A percentile compares a stretch with the other conserved stretches of the same genome.
Conservation (phyloP, 129 eudicot genomes). For the Lactuca saligna region DNA sequence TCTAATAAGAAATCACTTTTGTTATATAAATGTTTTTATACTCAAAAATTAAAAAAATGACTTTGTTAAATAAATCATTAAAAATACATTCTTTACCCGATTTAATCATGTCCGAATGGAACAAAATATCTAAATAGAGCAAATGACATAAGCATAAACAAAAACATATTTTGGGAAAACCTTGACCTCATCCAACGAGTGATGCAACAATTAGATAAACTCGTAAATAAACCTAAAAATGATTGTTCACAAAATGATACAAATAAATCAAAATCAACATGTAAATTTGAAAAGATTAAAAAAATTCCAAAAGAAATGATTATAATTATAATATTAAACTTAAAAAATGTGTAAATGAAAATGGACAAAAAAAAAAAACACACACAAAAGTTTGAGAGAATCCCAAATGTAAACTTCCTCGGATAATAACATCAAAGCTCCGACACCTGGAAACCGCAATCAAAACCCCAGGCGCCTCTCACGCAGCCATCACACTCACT, state of each 20-base stretch:
- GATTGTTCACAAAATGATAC: not conserved
- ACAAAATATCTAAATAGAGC: not conserved
- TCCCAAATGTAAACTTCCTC: not conserved
- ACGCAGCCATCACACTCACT: slow-evolving; percentile 5
- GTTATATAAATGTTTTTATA: too few relatives aligned
- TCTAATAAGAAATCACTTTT: not conserved
- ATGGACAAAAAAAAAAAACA: not conserved
- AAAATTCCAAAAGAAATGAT: not conserved
- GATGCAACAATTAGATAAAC: not conserved
- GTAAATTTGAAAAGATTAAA: not conserved
- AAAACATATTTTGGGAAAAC: not conserved
- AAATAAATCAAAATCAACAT: not conserved
- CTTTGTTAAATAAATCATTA: not conserved
- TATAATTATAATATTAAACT: not conserved
- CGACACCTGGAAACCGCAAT: slow-evolving; percentile 7
- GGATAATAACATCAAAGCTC: not conserved
- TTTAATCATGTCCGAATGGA: not conserved
- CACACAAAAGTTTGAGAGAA: not conserved
- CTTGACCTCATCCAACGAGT: not conserved
- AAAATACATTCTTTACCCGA: not conserved
- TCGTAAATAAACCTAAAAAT: not conserved
- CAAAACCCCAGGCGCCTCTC: slow-evolving; percentile 9
- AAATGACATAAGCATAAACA: not conserved
- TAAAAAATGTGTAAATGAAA: not conserved
- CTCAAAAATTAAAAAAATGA: too few relatives aligned